Evolutionary conservation across 495 filamentous ascomycete species (phyloP).

Genomic region (Geoglossum glabrum): DNA sequence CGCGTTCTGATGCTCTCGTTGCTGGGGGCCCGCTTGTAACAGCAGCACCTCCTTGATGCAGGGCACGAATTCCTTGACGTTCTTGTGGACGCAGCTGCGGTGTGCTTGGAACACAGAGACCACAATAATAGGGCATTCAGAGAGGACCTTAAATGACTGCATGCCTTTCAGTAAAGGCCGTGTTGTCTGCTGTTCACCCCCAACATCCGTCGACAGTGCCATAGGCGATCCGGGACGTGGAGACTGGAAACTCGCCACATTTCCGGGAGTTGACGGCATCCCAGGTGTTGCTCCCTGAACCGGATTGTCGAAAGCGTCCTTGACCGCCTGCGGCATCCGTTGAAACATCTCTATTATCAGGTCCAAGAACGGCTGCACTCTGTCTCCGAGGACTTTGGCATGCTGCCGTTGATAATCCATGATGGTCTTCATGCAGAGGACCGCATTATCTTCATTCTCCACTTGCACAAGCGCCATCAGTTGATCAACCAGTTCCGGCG

Average conservation of each 20-base stretch:
- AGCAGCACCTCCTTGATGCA: conserved; percentile 78
- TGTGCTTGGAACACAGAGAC: conserved; percentile 96
- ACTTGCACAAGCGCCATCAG: conserved; percentile 69
- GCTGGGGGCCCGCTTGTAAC: conserved; percentile 82
- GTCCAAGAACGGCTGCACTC: conserved; percentile 75
- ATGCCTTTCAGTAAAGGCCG: conserved; percentile 72
- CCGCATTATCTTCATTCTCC: conserved; percentile 97
- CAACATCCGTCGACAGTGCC: conserved; percentile 46
- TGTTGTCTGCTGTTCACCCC: conserved; percentile 58
- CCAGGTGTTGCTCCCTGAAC: conserved; percentile 40
- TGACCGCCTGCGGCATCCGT: conserved; percentile 78
- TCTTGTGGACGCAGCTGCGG: conserved; percentile 49
- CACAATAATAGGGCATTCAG: conserved; percentile 95
- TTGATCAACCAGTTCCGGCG: conserved; percentile 65
- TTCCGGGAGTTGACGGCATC: conserved; percentile 60
- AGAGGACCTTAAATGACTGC: conserved; percentile 97
- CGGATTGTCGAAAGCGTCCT: conserved; percentile 73
- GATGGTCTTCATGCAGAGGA: conserved; percentile 91
- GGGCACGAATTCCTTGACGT: conserved; percentile 85
- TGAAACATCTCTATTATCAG: conserved; percentile 92
- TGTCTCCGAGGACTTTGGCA: conserved; percentile 51
- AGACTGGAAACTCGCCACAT: conserved; percentile 57
- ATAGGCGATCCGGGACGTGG: conserved; percentile 80
- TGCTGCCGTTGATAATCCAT: conserved; percentile 93
- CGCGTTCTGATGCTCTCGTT: conserved; percentile 75